These are phyloP conservation scores for Vigna reflexopilosa DNA, from an alignment of 306 rosid species.

Conservation along the genomic window DNA sequence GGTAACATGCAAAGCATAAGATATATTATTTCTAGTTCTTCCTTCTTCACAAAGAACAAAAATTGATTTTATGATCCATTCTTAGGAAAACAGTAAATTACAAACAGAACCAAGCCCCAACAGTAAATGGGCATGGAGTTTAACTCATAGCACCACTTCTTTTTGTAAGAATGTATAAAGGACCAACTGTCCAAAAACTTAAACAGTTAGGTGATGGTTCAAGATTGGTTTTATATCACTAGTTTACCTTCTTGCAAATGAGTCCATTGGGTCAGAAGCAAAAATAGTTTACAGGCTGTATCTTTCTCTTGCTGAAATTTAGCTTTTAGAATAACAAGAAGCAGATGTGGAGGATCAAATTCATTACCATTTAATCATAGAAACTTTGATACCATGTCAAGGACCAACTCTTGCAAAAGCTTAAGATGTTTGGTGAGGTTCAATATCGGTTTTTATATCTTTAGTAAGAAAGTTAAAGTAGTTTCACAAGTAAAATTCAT, in stretches of 20 bases:
- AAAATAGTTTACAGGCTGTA: background rate
- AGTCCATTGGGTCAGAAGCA: background rate
- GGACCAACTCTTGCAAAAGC: background rate
- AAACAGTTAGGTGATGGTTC: background rate
- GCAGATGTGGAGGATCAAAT: background rate
- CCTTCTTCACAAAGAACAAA: constrained; percentile 1
- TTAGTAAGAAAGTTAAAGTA: constrained; percentile 30
- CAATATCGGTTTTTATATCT: constrained; percentile 9
- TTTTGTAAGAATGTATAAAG: constrained; percentile 40
- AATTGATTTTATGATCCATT: constrained; percentile 27
- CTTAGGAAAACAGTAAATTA: constrained; percentile 24
- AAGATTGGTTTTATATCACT: constrained; percentile 2
- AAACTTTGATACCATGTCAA: background rate
- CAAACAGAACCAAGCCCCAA: constrained; percentile 59
- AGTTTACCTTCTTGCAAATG: background rate
- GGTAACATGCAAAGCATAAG: constrained; percentile 26
- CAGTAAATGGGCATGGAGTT: constrained; percentile 53
- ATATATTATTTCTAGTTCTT: constrained; percentile 4
- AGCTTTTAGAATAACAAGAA: constrained; percentile 5
- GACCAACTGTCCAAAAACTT: constrained; percentile 8
- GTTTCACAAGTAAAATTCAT: constrained; percentile 23
- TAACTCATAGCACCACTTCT: constrained; percentile 58
- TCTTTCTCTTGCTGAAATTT: constrained; percentile 11
- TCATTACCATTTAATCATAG: constrained; percentile 6
- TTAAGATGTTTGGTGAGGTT: constrained; percentile 6